phyloP scores from a whole-genome alignment of 768 basidiomycete genomes.

The Serendipita vermifera region DNA sequence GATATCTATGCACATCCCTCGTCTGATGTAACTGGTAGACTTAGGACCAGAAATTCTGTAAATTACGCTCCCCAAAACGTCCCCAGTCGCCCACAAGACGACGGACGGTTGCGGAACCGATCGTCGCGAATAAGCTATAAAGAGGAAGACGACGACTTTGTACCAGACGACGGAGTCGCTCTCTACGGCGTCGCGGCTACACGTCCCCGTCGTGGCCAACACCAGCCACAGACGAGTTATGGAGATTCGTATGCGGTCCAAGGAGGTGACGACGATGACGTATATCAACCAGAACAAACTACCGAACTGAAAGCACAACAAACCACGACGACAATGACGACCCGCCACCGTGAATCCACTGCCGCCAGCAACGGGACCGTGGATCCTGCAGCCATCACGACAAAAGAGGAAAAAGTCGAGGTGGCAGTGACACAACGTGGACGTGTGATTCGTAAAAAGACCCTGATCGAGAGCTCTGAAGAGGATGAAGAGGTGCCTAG shows the following conservation, averaged over 20 bases:
- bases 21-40: neutral
- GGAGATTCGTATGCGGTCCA: too few species aligned
- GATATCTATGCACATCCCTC: neutral
- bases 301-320: too few species aligned
- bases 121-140: neutral
- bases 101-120: neutral
- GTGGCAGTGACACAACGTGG: constrained; percentile 16
- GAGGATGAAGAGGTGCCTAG: constrained; percentile 20
- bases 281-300: too few species aligned
- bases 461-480: neutral
- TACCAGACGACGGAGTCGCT: neutral
- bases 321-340: too few species aligned
- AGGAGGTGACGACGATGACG: neutral
- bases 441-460: neutral
- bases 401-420: neutral
- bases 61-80: neutral
- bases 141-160: neutral
- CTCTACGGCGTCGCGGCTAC: neutral
- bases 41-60: neutral
- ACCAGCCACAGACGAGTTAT: too few species aligned
- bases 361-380: neutral
- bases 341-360: too few species aligned
- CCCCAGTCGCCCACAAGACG: neutral
- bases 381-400: too few species aligned
- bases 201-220: too few species aligned